Evolutionary conservation across 1,139 yeast genomes (phyloP), one percentile per base, ranked within the genome.

Genomic region (Sugiyamaella neomexicana): DNA sequence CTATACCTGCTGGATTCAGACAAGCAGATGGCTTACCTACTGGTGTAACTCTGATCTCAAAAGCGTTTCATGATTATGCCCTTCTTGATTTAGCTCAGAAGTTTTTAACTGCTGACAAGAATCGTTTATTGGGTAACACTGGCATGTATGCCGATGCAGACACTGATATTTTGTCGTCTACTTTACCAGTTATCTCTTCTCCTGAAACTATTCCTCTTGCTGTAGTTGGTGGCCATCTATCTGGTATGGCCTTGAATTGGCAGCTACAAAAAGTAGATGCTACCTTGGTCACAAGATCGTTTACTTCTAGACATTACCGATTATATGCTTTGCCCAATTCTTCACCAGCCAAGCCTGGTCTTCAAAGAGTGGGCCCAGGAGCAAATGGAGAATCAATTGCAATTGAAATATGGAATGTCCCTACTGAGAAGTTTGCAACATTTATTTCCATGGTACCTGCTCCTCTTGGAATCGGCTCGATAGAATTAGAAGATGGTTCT

Each of bases 201-300:
- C 65, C 73, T 2, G 60, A 74, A 2, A 71, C 78, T 3, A 74
- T 87, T 53, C 80, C 84, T 58, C 75, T 91, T 58, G 97, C 97
- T 1, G 99, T 91, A 36, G 98, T 93, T 47, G 99, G 99, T 55
- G 97, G 97, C 50, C 99, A 93, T 68, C 77, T 93, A 60, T 77
- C 82, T 57, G 97, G 96, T 1, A 81, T 89, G 77, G 91, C 91
- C 54, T 78, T 93, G 62, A 91, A 93, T 71, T 90, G 97, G 97
- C 99, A 93, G 74, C 78, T 93, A 59, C 86, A 87, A 64, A 81
- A 86, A 68, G 95, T 87, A 49, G 80, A 85, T 64, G 98, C 98
- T n/a, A 74, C 82, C 2, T 82, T 88, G 57, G 64, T 85, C 6
- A 76, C 79, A 62, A 75, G 81, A 34, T 84, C 96, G 5, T 79